Conservation (phyloP, 805 yeast genomes). For the Candida ascalaphidarum region DNA sequence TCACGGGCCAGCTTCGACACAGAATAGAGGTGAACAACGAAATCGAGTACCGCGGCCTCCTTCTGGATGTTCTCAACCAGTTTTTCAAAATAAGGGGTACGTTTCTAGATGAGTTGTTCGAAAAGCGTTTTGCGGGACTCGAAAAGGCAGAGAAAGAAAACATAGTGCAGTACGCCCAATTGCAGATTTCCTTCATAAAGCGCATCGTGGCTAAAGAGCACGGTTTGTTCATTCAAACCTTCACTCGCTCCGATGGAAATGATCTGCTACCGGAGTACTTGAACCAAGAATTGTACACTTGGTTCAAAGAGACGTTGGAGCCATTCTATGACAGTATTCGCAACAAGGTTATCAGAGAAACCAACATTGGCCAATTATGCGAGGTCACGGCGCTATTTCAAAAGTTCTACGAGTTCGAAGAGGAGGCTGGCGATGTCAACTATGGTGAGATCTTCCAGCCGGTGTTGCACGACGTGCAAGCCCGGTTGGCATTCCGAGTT, state of each 20-base stretch:
- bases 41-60: conserved; percentile 58
- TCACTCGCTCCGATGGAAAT: conserved; percentile 14
- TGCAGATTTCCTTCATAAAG: conserved; percentile 50
- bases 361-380: conserved; percentile 59
- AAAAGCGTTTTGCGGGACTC: no score
- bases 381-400: conserved; percentile 66
- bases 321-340: conserved; percentile 71
- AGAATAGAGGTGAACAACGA: conserved; percentile 24
- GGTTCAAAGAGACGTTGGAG: conserved; percentile 61
- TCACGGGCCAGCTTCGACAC: no score
- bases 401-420: conserved; percentile 59
- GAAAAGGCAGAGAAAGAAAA: no score
- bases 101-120: conserved; percentile 40
- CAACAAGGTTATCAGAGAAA: conserved; percentile 60
- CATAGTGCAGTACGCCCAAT: conserved; percentile 52
- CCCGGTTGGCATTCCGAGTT: conserved; percentile 70
- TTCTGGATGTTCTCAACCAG: conserved; percentile 53
- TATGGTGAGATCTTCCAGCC: conserved; percentile 61
- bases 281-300: conserved; percentile 35
- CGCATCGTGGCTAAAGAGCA: conserved; percentile 56
- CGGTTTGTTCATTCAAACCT: conserved; percentile 47
- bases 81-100: conserved; percentile 53
- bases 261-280: conserved; percentile 12
- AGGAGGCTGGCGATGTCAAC: conserved; percentile 21
- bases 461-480: conserved; percentile 67